phyloP scores from a whole-genome alignment of 1,284 basidiomycete species.

The Ceratobasidium sp. region DNA sequence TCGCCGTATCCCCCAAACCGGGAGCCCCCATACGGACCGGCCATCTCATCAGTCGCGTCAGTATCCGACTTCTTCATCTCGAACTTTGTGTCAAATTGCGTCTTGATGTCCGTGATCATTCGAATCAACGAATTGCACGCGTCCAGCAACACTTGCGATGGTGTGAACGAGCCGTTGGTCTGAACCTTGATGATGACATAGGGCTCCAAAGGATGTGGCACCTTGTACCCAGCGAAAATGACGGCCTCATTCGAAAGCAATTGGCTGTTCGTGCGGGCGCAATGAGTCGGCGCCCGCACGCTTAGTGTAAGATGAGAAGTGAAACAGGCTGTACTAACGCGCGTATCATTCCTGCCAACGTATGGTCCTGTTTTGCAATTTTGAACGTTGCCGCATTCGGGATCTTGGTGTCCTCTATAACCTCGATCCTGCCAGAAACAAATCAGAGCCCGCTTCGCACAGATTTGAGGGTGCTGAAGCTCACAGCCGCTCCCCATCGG shows the following conservation, averaged over 20 bases:
- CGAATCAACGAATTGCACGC: conserved; percentile 86
- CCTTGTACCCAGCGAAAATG: conserved; percentile 97
- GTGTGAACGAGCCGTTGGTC: conserved; percentile 88
- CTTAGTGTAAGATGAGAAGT: conserved; percentile 36
- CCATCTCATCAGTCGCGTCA: conserved; percentile 42
- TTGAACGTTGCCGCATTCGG: conserved; percentile 96
- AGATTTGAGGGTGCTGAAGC: conserved; percentile 49
- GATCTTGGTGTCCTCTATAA: conserved; percentile 95
- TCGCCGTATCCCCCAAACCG: conserved; percentile 22
- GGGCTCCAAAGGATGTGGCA: conserved; percentile 94
- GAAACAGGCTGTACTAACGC: conserved; percentile 65
- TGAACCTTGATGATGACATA: conserved; percentile 95
- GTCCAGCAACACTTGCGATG: conserved; percentile 82
- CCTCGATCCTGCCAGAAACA: conserved; percentile 72
- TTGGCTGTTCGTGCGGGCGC: conserved; percentile 63
- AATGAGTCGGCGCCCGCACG: conserved; percentile 23
- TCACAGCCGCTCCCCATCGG: conserved; percentile 92
- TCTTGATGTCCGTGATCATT: conserved; percentile 62
- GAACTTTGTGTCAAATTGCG: conserved; percentile 56
- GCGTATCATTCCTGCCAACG: conserved; percentile 93
- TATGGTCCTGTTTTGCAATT: conserved; percentile 97
- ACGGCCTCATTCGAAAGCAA: conserved; percentile 84
- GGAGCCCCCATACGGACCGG: conserved; percentile 12
- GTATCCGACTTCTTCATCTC: conserved; percentile 54
- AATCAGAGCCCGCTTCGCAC: background rate